Evolutionary conservation across 148 eudicot species (phyloP).

Genomic region (Beta vulgaris): DNA sequence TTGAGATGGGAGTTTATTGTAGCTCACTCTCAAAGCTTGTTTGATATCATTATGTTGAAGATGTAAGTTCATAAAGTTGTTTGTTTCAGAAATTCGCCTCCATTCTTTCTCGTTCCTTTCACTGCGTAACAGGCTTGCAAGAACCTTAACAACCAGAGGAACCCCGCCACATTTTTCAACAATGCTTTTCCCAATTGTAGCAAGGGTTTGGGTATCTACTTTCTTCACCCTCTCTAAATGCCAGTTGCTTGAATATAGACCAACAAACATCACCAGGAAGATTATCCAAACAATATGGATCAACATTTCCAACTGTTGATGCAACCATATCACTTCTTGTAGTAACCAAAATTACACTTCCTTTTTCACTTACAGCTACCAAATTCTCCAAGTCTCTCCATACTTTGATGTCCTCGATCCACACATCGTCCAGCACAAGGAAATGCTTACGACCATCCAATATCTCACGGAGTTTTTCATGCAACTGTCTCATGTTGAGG

Average conservation of each 20-base stretch:
- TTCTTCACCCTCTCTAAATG: conserved; percentile 29
- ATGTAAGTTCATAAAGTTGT: conserved; percentile 1
- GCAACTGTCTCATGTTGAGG: neutral
- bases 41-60: conserved; percentile 20
- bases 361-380: conserved; percentile 9
- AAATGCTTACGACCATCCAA: conserved; percentile 6
- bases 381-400: conserved; percentile 22
- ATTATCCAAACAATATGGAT: neutral
- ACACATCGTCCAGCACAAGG: conserved; percentile 36
- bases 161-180: conserved; percentile 37
- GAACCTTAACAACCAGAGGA: conserved; percentile 34
- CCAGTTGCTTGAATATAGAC: conserved; percentile 23
- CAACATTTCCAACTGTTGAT: neutral
- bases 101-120: conserved; percentile 26
- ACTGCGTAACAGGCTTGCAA: conserved; percentile 25
- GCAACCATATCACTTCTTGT: conserved; percentile 24
- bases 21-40: conserved; percentile 21
- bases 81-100: conserved; percentile 20
- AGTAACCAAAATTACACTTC: conserved; percentile 27
- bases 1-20: conserved; percentile 20
- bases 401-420: conserved; percentile 17
- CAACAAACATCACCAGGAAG: conserved; percentile 22
- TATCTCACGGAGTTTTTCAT: neutral
- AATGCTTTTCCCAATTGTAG: conserved; percentile 24
- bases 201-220: neutral